phyloP scores from a whole-genome alignment of 805 yeast genomes.

The Barnettozyma sucrosica region DNA sequence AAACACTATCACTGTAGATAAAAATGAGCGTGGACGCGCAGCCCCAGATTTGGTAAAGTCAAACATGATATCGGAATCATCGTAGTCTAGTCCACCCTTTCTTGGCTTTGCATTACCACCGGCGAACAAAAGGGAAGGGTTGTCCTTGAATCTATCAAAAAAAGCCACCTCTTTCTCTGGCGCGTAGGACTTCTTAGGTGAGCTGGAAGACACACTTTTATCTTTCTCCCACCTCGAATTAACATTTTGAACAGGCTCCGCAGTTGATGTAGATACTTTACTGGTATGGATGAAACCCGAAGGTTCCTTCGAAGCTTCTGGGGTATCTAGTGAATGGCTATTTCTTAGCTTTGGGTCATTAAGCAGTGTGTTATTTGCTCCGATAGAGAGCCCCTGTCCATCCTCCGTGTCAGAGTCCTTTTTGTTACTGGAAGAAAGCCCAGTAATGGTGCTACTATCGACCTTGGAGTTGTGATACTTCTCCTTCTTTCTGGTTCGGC shows the following conservation, averaged over 20 bases:
- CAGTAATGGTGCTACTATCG: not conserved
- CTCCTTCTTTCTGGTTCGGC: not conserved
- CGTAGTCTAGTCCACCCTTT: not conserved
- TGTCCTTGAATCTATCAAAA: conserved; percentile 8
- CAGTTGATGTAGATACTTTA: not conserved
- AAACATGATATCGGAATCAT: conserved; percentile 1
- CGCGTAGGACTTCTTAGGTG: too few relatives aligned
- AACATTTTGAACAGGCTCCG: not conserved
- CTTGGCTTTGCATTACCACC: not conserved
- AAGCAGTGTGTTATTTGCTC: not conserved
- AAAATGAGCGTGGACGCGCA: not conserved
- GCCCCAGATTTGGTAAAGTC: conserved; percentile 8
- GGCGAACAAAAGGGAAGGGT: conserved; percentile 8
- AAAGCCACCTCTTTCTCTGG: not conserved
- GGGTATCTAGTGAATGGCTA: too few relatives aligned
- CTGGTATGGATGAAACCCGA: not conserved
- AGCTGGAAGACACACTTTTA: not conserved
- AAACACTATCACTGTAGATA: not conserved
- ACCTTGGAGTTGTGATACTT: not conserved
- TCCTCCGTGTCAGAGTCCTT: not conserved
- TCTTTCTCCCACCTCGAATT: not conserved
- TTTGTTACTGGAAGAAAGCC: not conserved
- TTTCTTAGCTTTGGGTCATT: too few relatives aligned
- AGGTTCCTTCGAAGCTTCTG: not conserved
- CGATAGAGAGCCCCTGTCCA: not conserved